Evolutionary conservation across 1,284 basidiomycete genomes (phyloP).

Genomic region (Puccinia hordei): DNA sequence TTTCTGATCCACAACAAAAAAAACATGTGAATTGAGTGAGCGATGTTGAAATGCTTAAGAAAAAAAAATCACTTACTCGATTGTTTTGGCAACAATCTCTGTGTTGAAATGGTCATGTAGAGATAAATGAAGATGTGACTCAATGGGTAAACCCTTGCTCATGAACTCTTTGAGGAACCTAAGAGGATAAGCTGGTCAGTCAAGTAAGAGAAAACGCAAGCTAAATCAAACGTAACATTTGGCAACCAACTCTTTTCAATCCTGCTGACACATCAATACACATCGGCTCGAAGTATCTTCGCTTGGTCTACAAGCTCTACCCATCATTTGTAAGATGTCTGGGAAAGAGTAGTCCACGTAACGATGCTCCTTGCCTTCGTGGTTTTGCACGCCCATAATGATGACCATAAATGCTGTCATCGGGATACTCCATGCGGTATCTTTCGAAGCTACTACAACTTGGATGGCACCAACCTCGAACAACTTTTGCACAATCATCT

Average conservation of each 20-base stretch:
- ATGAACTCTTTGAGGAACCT: slow-evolving; percentile 88
- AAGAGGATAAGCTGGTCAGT: not conserved
- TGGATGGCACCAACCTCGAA: slow-evolving; percentile 94
- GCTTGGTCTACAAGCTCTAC: slow-evolving; percentile 82
- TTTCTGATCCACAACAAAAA: slow-evolving; percentile 61
- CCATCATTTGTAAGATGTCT: slow-evolving; percentile 99
- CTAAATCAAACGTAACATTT: not conserved
- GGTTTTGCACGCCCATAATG: slow-evolving; percentile 96
- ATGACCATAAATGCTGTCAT: slow-evolving; percentile 94
- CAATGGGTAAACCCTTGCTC: slow-evolving; percentile 93
- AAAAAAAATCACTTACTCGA: slow-evolving; percentile 65
- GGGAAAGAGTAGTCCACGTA: slow-evolving; percentile 97
- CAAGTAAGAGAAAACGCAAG: not conserved
- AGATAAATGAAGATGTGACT: slow-evolving; percentile 78
- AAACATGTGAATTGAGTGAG: not conserved
- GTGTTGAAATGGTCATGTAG: slow-evolving; percentile 97
- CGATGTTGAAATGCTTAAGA: slow-evolving; percentile 51
- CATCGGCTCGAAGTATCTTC: slow-evolving; percentile 86
- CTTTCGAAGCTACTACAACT: slow-evolving; percentile 90
- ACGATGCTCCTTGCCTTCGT: slow-evolving; percentile 81
- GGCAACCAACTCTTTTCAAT: slow-evolving; percentile 62
- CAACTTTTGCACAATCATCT: slow-evolving; percentile 86
- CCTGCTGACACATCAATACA: slow-evolving; percentile 94
- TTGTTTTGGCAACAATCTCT: slow-evolving; percentile 96
- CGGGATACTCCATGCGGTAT: slow-evolving; percentile 92